Evolutionary conservation across 2,329 filamentous ascomycete species (phyloP).

Genomic region (Ceratocystis colombiana): DNA sequence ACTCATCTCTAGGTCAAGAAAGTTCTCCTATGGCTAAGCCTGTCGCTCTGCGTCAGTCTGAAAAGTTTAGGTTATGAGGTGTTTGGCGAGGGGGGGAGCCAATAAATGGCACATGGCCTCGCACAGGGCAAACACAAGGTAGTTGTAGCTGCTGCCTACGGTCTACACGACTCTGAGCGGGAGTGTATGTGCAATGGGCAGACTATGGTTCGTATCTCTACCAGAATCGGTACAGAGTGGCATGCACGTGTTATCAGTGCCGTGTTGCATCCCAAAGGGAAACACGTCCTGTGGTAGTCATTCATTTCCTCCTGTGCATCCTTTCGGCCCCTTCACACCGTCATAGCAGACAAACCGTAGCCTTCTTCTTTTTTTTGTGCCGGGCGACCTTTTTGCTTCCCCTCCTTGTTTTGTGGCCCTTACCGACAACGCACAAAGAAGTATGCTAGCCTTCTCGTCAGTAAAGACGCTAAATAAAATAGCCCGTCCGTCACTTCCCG

Average conservation of each 20-base stretch:
- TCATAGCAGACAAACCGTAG: not conserved
- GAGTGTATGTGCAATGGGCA: not conserved
- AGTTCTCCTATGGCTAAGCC: not conserved
- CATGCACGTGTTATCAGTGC: slow-evolving; percentile 1
- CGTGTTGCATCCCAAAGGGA: slow-evolving; percentile 1
- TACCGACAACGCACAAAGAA: not conserved
- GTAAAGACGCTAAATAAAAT: not conserved
- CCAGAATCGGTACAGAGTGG: not conserved
- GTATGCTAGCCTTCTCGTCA: not conserved
- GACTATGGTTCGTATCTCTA: not conserved
- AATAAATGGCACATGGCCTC: not conserved
- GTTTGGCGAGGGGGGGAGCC: not conserved
- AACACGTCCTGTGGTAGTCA: slow-evolving; percentile 2
- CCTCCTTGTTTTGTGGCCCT: not conserved
- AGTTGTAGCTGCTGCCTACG: not conserved
- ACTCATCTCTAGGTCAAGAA: not conserved
- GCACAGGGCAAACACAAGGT: not conserved
- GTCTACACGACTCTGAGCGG: not conserved
- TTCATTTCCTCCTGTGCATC: not conserved
- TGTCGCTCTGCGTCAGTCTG: slow-evolving; percentile 5
- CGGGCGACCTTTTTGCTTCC: not conserved
- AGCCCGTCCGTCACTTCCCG: not conserved
- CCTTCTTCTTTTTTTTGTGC: not conserved
- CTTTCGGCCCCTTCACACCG: not conserved
- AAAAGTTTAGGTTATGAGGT: not conserved